Percentiles rank a stretch among this genome's conserved stretches.
phyloP scores from a whole-genome alignment of 2,329 filamentous ascomycete species.

The Apiospora arundinis region DNA sequence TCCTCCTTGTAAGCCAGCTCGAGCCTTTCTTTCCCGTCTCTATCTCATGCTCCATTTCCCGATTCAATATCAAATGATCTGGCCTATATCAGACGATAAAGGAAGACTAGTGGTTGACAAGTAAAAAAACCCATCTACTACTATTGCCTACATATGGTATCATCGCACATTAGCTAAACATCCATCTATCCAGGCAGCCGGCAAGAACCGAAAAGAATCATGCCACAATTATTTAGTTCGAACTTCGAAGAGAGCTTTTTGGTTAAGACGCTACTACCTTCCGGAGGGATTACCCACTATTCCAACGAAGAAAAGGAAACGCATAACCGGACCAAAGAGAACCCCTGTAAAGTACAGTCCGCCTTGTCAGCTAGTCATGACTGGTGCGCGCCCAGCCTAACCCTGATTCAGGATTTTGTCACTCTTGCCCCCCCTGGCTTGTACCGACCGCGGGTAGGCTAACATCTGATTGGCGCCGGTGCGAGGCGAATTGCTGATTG shows the following conservation, averaged over 20 bases:
- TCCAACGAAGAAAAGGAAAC: background rate
- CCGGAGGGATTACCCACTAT: background rate
- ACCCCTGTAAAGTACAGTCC: background rate
- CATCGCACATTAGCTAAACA: background rate
- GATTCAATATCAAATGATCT: background rate
- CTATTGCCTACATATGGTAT: too few species aligned
- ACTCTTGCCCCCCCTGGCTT: background rate
- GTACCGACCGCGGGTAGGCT: background rate
- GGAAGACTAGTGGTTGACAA: background rate
- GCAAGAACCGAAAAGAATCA: too few species aligned
- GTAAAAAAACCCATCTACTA: background rate
- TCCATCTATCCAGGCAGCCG: background rate
- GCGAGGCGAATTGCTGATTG: conserved; percentile 1
- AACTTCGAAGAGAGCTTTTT: background rate
- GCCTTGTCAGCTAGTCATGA: background rate
- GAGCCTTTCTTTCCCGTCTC: background rate
- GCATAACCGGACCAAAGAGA: too few species aligned
- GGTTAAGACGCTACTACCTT: background rate
- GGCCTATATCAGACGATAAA: background rate
- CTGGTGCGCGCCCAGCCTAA: background rate
- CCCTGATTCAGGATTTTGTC: background rate
- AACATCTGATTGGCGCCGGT: background rate
- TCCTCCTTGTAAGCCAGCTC: background rate
- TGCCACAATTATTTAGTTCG: too few species aligned
- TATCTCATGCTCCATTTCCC: background rate